Evolutionary conservation across 2,329 filamentous ascomycete species (phyloP).

Genomic region (Teratosphaeria gauchensis): DNA sequence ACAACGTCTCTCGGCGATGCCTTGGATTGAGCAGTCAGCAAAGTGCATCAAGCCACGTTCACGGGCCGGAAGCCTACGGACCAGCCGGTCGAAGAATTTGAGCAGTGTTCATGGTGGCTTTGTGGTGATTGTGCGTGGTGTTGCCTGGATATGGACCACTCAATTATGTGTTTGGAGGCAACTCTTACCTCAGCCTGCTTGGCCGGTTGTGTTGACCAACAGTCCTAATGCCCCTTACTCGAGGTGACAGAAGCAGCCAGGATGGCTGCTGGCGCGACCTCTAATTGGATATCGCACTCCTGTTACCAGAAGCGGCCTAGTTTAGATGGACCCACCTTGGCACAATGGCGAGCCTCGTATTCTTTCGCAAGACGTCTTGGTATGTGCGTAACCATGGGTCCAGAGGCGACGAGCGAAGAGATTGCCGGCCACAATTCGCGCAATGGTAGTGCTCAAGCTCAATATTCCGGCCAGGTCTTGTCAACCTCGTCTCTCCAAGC

Average conservation of each 20-base stretch:
- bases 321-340: neutral
- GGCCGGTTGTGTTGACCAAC: too few species aligned
- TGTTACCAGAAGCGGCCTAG: neutral
- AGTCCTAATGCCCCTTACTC: too few species aligned
- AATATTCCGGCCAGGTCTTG: slow-evolving; percentile 47
- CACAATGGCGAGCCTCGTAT: neutral
- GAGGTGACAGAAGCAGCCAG: too few species aligned
- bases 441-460: neutral
- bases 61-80: neutral
- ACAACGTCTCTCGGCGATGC: slow-evolving; percentile 32
- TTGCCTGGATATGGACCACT: neutral
- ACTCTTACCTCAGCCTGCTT: too few species aligned
- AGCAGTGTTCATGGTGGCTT: slow-evolving; percentile 4
- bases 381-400: neutral
- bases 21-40: slow-evolving; percentile 13
- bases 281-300: too few species aligned
- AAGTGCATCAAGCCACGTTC: neutral
- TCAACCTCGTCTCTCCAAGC: slow-evolving; percentile 67
- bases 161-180: too few species aligned
- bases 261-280: too few species aligned
- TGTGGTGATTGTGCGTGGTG: slow-evolving; percentile 11
- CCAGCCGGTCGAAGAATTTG: neutral
- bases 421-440: too few species aligned
- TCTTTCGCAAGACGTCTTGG: neutral
- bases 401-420: too few species aligned